A percentile compares a stretch with the other conserved stretches of the same genome.
These are phyloP conservation scores for Saxophila tyrrhenica DNA, from an alignment of 495 filamentous ascomycete genomes.

Conservation along the genomic window DNA sequence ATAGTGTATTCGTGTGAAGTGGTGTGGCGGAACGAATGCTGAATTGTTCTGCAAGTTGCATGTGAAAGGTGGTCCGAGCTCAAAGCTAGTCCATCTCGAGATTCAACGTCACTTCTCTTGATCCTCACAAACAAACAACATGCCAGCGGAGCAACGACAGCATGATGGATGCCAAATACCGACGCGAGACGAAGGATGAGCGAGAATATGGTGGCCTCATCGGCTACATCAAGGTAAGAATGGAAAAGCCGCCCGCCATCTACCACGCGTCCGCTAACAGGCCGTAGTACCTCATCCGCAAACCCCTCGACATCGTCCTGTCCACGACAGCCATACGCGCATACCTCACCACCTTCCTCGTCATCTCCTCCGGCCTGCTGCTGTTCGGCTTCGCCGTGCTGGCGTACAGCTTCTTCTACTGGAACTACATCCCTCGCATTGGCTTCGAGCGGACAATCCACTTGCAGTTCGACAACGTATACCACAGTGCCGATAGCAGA, in stretches of 20 bases:
- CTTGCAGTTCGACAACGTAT: slow-evolving; percentile 67
- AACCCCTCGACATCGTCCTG: slow-evolving; percentile 41
- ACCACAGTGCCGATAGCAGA: neutral
- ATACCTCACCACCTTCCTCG: slow-evolving; percentile 60
- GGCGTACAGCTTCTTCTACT: slow-evolving; percentile 71
- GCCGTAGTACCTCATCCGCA: slow-evolving; percentile 27
- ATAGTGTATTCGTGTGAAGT: neutral
- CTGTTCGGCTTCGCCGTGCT: slow-evolving; percentile 53
- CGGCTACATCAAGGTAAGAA: neutral
- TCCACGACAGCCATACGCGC: slow-evolving; percentile 58
- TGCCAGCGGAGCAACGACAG: neutral
- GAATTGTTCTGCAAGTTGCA: no score
- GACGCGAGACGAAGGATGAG: neutral
- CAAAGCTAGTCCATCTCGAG: no score
- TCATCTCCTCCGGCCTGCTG: slow-evolving; percentile 43
- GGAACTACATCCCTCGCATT: slow-evolving; percentile 65
- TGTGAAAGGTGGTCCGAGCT: neutral
- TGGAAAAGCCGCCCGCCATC: neutral
- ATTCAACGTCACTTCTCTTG: neutral
- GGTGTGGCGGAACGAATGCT: no score
- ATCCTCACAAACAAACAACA: neutral
- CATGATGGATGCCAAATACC: neutral
- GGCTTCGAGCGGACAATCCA: slow-evolving; percentile 55
- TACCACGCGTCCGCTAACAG: neutral
- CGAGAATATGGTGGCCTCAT: neutral